Conservation (phyloP, 495 filamentous ascomycete genomes). For the Xylaria grammica region DNA sequence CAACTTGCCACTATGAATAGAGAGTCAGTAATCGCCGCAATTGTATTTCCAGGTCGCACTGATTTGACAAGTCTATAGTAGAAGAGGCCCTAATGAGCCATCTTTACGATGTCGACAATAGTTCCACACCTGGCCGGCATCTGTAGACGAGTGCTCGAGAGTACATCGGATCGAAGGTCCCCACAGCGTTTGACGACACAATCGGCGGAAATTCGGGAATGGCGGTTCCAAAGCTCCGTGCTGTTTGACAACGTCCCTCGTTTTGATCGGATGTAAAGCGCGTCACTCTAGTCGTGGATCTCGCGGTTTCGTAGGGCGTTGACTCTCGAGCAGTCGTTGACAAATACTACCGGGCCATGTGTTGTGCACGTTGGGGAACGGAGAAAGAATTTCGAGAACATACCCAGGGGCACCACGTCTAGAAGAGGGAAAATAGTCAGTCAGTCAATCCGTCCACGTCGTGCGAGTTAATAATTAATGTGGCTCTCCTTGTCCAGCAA, state of each 20-base stretch:
- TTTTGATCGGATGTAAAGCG: not conserved
- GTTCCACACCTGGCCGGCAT: not conserved
- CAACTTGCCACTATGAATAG: conserved; percentile 82
- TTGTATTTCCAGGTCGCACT: not conserved
- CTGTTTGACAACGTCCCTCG: not conserved
- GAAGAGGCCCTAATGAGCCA: not conserved
- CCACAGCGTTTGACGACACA: not conserved
- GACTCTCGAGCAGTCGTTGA: conserved; percentile 12
- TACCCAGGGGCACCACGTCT: conserved; percentile 82
- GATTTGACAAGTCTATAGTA: not conserved
- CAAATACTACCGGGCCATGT: not conserved
- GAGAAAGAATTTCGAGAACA: conserved; percentile 11
- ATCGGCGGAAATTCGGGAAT: not conserved
- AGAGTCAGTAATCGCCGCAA: conserved; percentile 3
- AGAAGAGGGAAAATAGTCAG: conserved; percentile 22
- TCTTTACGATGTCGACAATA: not conserved
- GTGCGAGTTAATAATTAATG: not conserved
- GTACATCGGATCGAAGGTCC: not conserved
- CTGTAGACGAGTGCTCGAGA: conserved; percentile 6
- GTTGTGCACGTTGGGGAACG: not conserved
- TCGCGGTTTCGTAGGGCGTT: not conserved
- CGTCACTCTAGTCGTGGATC: not conserved
- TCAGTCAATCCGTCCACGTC: conserved; percentile 10
- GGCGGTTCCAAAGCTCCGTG: not conserved
- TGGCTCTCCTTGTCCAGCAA: not conserved